These are phyloP conservation scores for Termitomyces sp. DNA, from an alignment of 768 basidiomycete genomes.

Conservation along the genomic window DNA sequence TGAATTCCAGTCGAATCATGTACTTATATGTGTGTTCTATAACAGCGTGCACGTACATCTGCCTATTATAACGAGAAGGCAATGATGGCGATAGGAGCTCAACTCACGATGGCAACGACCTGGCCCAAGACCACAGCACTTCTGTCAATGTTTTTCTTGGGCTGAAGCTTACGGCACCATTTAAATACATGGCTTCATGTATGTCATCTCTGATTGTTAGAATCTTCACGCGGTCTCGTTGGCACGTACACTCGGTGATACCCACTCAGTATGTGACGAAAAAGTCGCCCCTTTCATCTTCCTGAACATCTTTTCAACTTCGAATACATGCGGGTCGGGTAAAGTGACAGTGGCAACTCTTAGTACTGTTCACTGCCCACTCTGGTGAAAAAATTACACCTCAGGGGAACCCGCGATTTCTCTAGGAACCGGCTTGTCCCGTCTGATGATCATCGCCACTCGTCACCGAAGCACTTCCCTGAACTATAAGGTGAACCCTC, in stretches of 20 bases:
- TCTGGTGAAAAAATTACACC: neutral
- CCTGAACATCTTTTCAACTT: neutral
- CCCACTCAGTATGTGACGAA: neutral
- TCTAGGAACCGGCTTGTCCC: neutral
- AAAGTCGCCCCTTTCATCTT: neutral
- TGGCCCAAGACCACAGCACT: too few relatives aligned
- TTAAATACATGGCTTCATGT: neutral
- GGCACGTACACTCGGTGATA: neutral
- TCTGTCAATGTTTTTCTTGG: neutral
- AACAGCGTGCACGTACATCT: too few relatives aligned
- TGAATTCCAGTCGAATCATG: too few relatives aligned
- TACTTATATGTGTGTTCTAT: too few relatives aligned
- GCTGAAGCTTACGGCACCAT: neutral
- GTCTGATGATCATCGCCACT: neutral
- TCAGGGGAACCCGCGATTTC: neutral
- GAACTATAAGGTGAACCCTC: neutral
- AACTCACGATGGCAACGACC: too few relatives aligned
- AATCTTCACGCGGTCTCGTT: neutral
- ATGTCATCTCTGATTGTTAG: neutral
- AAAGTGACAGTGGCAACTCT: neutral
- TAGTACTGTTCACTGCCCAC: neutral
- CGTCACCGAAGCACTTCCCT: neutral
- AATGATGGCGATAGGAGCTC: too few relatives aligned
- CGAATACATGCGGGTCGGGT: neutral
- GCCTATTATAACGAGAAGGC: too few relatives aligned